Conservation (phyloP, 2,329 filamentous ascomycete species). For the Dactylellina leptospora region DNA sequence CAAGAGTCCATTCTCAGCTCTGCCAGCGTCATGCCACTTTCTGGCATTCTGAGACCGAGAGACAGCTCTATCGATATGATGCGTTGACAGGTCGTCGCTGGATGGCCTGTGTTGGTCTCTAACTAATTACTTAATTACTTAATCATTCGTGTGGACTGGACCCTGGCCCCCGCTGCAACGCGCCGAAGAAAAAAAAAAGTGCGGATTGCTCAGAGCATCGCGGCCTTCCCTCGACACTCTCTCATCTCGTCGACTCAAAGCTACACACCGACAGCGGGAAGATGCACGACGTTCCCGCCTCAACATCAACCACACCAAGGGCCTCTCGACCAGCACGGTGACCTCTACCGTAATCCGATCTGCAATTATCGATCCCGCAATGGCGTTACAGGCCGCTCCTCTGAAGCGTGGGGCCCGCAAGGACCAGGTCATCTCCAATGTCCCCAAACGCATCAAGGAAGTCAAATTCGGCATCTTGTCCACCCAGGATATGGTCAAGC, state of each 20-base stretch:
- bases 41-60: no score
- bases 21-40: no score
- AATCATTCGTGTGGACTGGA: no score
- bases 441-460: slow-evolving; percentile 90
- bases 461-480: slow-evolving; percentile 96
- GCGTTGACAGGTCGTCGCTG: slow-evolving; percentile 16
- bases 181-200: slow-evolving; percentile 19
- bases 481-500: slow-evolving; percentile 92
- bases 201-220: slow-evolving; percentile 29
- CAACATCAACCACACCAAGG: slow-evolving; percentile 5
- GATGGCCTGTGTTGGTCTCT: slow-evolving; percentile 1
- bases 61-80: slow-evolving; percentile 5
- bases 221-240: background rate
- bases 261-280: slow-evolving; percentile 22
- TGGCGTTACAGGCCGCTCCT: slow-evolving; percentile 48
- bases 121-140: no score
- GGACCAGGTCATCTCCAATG: slow-evolving; percentile 86
- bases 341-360: slow-evolving; percentile 2
- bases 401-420: slow-evolving; percentile 66
- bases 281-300: slow-evolving; percentile 28
- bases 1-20: no score
- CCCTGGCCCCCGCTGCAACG: no score
- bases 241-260: background rate
- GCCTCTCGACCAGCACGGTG: slow-evolving; percentile 29
- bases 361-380: slow-evolving; percentile 2